phyloP scores from a whole-genome alignment of 495 filamentous ascomycete genomes.

The Aspergillus nidulans region DNA sequence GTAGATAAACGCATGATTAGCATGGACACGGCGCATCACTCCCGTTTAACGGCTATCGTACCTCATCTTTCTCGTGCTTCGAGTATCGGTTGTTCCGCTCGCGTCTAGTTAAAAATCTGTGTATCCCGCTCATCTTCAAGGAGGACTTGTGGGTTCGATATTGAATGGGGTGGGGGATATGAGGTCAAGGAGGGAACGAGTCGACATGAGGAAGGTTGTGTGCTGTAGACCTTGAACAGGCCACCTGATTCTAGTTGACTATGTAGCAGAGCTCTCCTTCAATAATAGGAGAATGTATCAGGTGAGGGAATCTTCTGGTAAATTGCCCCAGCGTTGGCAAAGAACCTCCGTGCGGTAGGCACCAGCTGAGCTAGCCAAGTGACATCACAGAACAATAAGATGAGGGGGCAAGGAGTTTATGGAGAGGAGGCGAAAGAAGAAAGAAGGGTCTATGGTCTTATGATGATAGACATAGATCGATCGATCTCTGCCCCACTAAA shows the following conservation, averaged over 20 bases:
- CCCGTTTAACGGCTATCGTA: constrained; percentile 7
- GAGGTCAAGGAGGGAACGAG: not conserved
- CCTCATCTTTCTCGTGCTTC: constrained; percentile 50
- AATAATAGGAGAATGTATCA: constrained; percentile 21
- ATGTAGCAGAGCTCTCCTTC: constrained; percentile 7
- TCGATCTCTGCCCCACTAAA: not conserved
- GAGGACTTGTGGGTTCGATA: not conserved
- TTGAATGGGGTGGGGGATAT: constrained; percentile 3
- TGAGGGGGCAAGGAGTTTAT: not conserved
- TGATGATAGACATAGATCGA: constrained; percentile 3
- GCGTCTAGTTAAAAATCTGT: constrained; percentile 67
- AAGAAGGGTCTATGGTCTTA: not conserved
- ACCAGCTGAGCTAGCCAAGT: constrained; percentile 18
- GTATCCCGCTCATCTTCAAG: constrained; percentile 54
- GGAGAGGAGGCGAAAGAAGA: not conserved
- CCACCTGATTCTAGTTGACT: constrained; percentile 26
- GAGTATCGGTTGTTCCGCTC: constrained; percentile 56
- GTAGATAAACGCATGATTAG: constrained; percentile 15
- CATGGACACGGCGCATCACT: not conserved
- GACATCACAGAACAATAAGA: constrained; percentile 21
- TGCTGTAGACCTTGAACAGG: constrained; percentile 20
- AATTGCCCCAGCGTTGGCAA: constrained; percentile 1
- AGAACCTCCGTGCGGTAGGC: constrained; percentile 13
- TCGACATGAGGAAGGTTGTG: constrained; percentile 28
- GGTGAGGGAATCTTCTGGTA: constrained; percentile 23